Evolutionary conservation across 1,284 basidiomycete species (phyloP).

Genomic region (Paramarasmius palmivorus): DNA sequence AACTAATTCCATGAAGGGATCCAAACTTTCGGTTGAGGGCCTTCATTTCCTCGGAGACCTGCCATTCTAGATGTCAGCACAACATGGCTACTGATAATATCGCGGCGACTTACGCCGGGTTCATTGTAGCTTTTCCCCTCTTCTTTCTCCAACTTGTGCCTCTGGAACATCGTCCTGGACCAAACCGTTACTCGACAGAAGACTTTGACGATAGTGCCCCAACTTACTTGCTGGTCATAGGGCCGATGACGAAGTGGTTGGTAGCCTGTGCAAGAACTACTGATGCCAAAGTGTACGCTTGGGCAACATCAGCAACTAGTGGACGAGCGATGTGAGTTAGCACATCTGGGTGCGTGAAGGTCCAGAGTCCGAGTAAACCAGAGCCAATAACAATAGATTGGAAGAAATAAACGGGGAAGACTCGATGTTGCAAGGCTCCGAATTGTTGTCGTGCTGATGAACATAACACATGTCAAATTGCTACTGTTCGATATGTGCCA

Average conservation of each 20-base stretch:
- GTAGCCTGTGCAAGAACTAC: conserved; percentile 51
- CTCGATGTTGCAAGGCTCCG: conserved; percentile 71
- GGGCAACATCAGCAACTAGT: conserved; percentile 61
- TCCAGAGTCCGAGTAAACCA: conserved; percentile 62
- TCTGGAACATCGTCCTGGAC: conserved; percentile 70
- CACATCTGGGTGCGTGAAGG: conserved; percentile 63
- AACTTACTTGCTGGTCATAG: conserved; percentile 66
- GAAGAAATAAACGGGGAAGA: conserved; percentile 77
- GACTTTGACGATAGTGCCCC: conserved; percentile 4
- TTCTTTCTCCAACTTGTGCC: conserved; percentile 72
- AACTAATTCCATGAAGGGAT: conserved; percentile 67
- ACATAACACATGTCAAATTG: background rate
- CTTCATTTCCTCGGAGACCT: conserved; percentile 75
- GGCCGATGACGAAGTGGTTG: conserved; percentile 65
- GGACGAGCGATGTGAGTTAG: conserved; percentile 49
- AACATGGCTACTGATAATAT: background rate
- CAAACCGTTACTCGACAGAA: background rate
- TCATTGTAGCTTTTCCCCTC: conserved; percentile 73
- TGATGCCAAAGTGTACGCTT: conserved; percentile 62
- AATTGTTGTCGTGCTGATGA: conserved; percentile 67
- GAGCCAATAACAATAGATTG: conserved; percentile 58
- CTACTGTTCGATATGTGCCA: background rate
- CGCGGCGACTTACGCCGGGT: conserved; percentile 47
- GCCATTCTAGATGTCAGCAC: conserved; percentile 6
- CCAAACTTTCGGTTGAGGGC: conserved; percentile 65